Percentiles rank a stretch among this genome's conserved stretches.
Conservation (phyloP, 768 basidiomycete genomes). For the Leccinum fibrillosum region DNA sequence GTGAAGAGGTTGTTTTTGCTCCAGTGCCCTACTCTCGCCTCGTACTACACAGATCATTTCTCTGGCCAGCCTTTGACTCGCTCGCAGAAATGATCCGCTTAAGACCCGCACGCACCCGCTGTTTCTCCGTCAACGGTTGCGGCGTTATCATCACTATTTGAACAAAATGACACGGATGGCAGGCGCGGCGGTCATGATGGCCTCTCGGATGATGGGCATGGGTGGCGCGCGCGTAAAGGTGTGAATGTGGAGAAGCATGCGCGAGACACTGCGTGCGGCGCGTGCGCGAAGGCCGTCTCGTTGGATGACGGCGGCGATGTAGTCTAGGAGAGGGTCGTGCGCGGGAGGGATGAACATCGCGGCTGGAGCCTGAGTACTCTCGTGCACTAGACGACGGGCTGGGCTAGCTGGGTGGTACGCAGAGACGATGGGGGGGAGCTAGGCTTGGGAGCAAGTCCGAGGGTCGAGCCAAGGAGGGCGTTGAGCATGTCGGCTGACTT, state of each 20-base stretch:
- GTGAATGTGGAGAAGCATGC: conserved; percentile 68
- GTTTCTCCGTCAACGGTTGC: conserved; percentile 73
- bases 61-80: conserved; percentile 54
- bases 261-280: conserved; percentile 52
- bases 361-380: neutral
- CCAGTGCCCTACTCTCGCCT: conserved; percentile 56
- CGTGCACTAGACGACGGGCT: neutral
- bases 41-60: conserved; percentile 75
- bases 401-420: neutral
- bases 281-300: conserved; percentile 60
- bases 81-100: conserved; percentile 68
- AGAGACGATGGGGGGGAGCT: neutral
- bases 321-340: conserved; percentile 69
- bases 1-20: conserved; percentile 47
- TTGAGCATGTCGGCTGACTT: conserved; percentile 23
- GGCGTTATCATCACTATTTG: conserved; percentile 60
- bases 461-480: conserved; percentile 23
- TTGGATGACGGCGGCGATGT: conserved; percentile 62
- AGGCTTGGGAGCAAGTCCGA: conserved; percentile 13
- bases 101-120: conserved; percentile 68
- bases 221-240: conserved; percentile 75
- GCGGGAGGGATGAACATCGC: conserved; percentile 66
- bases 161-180: conserved; percentile 60
- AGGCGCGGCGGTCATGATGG: conserved; percentile 67
- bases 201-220: conserved; percentile 73